phyloP scores from a whole-genome alignment of 2,329 filamentous ascomycete genomes.

The Aspergillus ruber region DNA sequence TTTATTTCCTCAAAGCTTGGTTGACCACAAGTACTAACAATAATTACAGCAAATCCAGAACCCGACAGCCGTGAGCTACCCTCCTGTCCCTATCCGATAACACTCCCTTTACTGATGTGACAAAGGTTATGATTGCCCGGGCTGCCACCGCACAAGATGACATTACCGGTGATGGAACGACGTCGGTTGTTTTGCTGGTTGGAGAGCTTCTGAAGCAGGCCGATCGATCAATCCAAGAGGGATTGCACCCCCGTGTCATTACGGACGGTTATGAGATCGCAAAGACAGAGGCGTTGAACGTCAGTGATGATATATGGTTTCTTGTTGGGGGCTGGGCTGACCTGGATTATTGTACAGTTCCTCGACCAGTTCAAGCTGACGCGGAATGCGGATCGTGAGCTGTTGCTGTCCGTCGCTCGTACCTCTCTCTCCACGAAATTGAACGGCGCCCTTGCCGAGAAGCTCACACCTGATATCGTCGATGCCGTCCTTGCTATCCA shows the following conservation, averaged over 20 bases:
- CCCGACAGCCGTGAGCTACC: constrained; percentile 70
- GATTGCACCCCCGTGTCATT: constrained; percentile 92
- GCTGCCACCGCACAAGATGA: constrained; percentile 97
- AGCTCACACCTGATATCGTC: constrained; percentile 90
- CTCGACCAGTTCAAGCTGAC: constrained; percentile 88
- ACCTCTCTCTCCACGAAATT: constrained; percentile 95
- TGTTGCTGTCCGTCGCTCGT: constrained; percentile 84
- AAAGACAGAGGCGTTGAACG: constrained; percentile 85
- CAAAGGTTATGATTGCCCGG: constrained; percentile 60
- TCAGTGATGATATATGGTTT: constrained; percentile 26
- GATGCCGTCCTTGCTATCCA: constrained; percentile 95
- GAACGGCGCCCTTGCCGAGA: constrained; percentile 78
- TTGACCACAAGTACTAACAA: constrained; percentile 22
- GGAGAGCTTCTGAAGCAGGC: constrained; percentile 98
- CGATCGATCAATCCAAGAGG: constrained; percentile 90
- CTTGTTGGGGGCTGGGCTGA: constrained; percentile 12
- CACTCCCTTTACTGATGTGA: constrained; percentile 14
- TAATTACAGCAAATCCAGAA: constrained; percentile 78
- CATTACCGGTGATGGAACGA: constrained; percentile 96
- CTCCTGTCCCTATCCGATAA: constrained; percentile 4
- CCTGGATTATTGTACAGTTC: constrained; percentile 52
- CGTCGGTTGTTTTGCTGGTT: constrained; percentile 88
- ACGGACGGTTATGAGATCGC: constrained; percentile 97
- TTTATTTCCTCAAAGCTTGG: constrained; percentile 7
- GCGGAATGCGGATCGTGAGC: constrained; percentile 83